phyloP scores from a whole-genome alignment of 1,284 basidiomycete species.

The Pyrrhoderma lamaoense region DNA sequence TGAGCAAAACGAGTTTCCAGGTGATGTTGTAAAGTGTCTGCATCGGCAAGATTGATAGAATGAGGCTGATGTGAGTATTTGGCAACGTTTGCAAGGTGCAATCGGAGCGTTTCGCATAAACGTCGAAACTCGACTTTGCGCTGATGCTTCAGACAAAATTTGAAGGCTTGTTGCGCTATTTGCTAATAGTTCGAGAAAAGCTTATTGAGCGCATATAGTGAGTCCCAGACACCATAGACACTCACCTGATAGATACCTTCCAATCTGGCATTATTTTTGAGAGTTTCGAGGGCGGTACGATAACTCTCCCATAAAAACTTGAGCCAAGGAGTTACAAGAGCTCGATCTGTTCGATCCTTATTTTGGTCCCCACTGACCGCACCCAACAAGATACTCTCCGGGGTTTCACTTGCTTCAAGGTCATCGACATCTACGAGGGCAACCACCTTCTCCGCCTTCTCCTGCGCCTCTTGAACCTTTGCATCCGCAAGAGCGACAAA shows the following conservation, averaged over 20 bases:
- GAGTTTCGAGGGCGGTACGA: conserved; percentile 90
- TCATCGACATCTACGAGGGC: conserved; percentile 77
- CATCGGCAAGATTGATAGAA: conserved; percentile 95
- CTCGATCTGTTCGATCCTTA: conserved; percentile 92
- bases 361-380: conserved; percentile 88
- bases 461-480: conserved; percentile 83
- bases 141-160: conserved; percentile 91
- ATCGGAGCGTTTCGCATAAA: conserved; percentile 92
- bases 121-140: conserved; percentile 98
- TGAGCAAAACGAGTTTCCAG: conserved; percentile 98
- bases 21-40: conserved; percentile 94
- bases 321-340: conserved; percentile 95
- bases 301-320: conserved; percentile 99
- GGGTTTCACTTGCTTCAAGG: conserved; percentile 86
- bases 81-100: conserved; percentile 91
- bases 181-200: conserved; percentile 42
- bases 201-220: background rate
- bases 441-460: conserved; percentile 64
- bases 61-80: conserved; percentile 96
- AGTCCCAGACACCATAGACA: conserved; percentile 11
- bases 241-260: conserved; percentile 92
- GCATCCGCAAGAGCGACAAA: conserved; percentile 87
- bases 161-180: conserved; percentile 96
- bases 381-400: conserved; percentile 83
- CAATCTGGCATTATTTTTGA: conserved; percentile 94